phyloP scores from a whole-genome alignment of 2,329 filamentous ascomycete species.

The Mycosphaerelloides madeirae region DNA sequence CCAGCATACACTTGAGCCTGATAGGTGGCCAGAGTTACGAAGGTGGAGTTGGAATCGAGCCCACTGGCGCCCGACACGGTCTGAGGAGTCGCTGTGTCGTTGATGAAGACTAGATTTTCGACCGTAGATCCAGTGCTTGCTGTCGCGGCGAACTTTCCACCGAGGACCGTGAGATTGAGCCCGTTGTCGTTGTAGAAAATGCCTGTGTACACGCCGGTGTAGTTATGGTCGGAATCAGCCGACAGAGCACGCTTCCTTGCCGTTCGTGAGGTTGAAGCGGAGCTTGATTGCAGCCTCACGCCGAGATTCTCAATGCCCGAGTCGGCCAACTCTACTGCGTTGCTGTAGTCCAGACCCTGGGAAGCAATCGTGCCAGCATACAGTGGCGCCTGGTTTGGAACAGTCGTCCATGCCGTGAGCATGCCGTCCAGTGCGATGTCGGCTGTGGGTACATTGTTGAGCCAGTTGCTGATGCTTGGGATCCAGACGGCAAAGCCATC shows the following conservation, averaged over 20 bases:
- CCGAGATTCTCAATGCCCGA: constrained; percentile 40
- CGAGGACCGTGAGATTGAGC: constrained; percentile 80
- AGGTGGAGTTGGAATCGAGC: constrained; percentile 67
- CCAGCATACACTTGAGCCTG: constrained; percentile 73
- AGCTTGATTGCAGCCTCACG: constrained; percentile 45
- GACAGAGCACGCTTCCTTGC: constrained; percentile 39
- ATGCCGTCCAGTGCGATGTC: constrained; percentile 66
- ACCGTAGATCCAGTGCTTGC: constrained; percentile 65
- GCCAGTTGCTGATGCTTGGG: constrained; percentile 77
- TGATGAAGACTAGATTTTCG: constrained; percentile 77
- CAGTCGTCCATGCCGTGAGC: constrained; percentile 65
- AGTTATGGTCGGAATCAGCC: constrained; percentile 36
- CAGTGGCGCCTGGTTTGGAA: constrained; percentile 58
- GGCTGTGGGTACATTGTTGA: constrained; percentile 66
- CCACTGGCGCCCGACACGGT: constrained; percentile 55
- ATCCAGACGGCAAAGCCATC: constrained; percentile 89
- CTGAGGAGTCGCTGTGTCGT: constrained; percentile 61
- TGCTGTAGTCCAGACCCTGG: constrained; percentile 66
- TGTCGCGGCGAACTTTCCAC: constrained; percentile 74
- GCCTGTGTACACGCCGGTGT: constrained; percentile 70
- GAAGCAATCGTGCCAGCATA: constrained; percentile 82
- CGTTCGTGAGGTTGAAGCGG: constrained; percentile 19
- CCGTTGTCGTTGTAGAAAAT: constrained; percentile 66
- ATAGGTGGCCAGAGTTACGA: constrained; percentile 65
- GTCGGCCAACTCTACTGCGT: constrained; percentile 61